These are phyloP conservation scores for Acer yangbiense DNA, from an alignment of 345 rosid species.

Conservation along the genomic window DNA sequence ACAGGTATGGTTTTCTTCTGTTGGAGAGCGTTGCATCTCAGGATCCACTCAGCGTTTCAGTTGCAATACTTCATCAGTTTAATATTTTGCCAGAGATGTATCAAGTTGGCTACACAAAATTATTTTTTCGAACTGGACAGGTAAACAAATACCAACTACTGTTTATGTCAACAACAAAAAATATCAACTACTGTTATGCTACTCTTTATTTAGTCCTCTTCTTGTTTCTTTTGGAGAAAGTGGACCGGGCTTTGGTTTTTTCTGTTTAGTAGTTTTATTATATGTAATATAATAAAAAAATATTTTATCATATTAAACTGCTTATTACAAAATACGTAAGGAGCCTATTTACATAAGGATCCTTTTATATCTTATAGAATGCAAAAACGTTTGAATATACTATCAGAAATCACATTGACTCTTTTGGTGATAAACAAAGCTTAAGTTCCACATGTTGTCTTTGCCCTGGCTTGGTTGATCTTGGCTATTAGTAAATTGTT, in stretches of 20 bases:
- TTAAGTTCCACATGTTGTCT: neutral
- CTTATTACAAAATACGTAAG: neutral
- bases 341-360: neutral
- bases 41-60: conserved; percentile 95
- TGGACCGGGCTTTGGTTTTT: neutral
- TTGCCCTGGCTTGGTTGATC: conserved; percentile 9
- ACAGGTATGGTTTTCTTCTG: conserved; percentile 95
- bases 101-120: conserved; percentile 97
- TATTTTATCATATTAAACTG: neutral
- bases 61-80: conserved; percentile 98
- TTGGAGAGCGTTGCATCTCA: conserved; percentile 73
- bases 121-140: conserved; percentile 98
- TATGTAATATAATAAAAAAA: neutral
- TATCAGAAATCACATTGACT: neutral
- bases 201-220: neutral
- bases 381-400: no score
- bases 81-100: conserved; percentile 97
- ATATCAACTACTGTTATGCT: neutral
- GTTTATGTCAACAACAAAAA: neutral
- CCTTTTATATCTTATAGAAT: no score
- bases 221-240: neutral
- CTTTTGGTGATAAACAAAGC: neutral
- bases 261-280: neutral
- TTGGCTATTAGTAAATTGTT: neutral
- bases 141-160: conserved; percentile 36